Evolutionary conservation across 1,284 basidiomycete genomes (phyloP), one percentile per base, ranked within the genome.

Genomic region (Meripilus lineatus): DNA sequence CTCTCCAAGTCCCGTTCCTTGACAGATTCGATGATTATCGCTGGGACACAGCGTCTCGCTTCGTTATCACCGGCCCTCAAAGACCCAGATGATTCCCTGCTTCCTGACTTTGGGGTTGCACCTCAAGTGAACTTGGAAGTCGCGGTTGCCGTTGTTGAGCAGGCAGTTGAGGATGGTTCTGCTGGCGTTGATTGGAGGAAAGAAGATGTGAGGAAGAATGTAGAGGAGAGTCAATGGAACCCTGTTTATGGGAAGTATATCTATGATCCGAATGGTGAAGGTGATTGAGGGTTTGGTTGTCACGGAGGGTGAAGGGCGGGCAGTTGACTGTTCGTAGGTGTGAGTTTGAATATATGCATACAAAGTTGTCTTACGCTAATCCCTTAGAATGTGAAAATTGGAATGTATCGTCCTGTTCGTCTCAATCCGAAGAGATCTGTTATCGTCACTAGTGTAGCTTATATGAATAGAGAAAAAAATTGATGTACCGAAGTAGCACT

Each of bases 21-120:
- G 53, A 83, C 83, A 4, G 82, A 87, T 57, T 75, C 70, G 13
- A 87, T 88, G 84, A 80, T 92, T 58, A 81, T 90, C 52, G 87
- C 87, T 5, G 89, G 84, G 14, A 76, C 86, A 1, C 72, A 69
- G 26, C 72, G 77, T 13, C 80, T 93, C 36, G 87, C 89, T 0
- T 68, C 76, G 11, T 79, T 92, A 38, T 80, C 89, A 0, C 89
- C 89, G 1, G 87, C 88, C 1, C 71, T 84, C 37, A 67, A 71
- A 15, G 76, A 87, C 57, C 77, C 78, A 0, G 75, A 81, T 55
- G 70, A 77, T 18, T 76, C 77, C 1, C 71, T 87, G 11, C 67
- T 93, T n/a, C 82, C 86, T 1, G 82, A 86, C 53, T 84, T 92
- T 36, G 71, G 65, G 6, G 78, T 83, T 48, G 79, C 87, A 0